Evolutionary conservation across 352 stramenopile genomes (phyloP).

Genomic region (Pelagophyceae sp.): DNA sequence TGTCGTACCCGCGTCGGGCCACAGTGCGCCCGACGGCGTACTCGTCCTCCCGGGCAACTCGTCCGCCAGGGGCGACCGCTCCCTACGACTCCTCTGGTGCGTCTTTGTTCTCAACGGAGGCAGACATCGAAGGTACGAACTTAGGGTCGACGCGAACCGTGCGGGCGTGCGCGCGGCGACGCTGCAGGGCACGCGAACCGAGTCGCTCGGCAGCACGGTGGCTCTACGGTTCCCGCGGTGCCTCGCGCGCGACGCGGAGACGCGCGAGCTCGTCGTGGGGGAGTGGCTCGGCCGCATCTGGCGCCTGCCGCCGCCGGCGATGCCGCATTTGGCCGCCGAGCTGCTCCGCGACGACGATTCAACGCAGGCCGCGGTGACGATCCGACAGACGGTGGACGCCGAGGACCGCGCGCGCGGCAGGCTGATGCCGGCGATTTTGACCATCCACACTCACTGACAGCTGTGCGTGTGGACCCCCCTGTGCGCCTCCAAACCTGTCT

Average conservation of each 20-base stretch:
- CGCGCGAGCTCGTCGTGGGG: neutral
- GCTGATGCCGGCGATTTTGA: neutral
- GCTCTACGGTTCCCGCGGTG: constrained; percentile 2
- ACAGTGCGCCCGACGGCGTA: constrained; percentile 4
- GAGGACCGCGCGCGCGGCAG: neutral
- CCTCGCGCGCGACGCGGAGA: neutral
- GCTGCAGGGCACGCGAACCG: neutral
- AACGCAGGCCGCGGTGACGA: neutral
- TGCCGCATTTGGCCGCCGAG: neutral
- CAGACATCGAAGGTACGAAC: no score
- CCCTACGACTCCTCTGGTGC: constrained; percentile 3
- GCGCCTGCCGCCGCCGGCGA: neutral
- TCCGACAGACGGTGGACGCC: neutral
- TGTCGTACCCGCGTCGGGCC: neutral
- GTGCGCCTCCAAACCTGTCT: no score
- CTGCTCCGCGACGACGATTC: constrained; percentile 8
- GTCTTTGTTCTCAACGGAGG: no score
- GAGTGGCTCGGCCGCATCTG: constrained; percentile 20
- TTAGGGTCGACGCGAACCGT: constrained; percentile 1
- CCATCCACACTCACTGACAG: neutral
- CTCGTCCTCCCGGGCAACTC: constrained; percentile 1
- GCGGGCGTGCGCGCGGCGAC: neutral
- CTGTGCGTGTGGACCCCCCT: no score
- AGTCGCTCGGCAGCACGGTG: neutral
- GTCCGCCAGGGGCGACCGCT: neutral